Evolutionary conservation across 768 basidiomycete species (phyloP), one percentile per base, ranked within the genome.

Genomic region (Mycena amicta): DNA sequence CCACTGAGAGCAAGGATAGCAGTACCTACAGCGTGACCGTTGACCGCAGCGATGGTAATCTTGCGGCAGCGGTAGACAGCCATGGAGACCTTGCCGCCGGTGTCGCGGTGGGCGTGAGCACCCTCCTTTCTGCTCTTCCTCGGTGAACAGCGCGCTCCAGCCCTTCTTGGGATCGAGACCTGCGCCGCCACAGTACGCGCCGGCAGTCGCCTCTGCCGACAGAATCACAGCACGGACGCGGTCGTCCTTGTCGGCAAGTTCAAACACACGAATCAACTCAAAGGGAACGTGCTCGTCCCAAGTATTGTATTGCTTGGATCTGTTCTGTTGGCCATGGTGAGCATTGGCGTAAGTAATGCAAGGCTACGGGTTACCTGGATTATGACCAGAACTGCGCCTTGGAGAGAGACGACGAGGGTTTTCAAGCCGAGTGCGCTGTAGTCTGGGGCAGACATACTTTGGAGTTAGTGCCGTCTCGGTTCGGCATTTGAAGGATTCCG

Each of bases 101-200:
- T 61, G 59, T 85, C 83, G 31, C 82, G 71, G 66, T 81, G 79
- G 8, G 80, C 80, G 59, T 81, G 79, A 28, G 76, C 74, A 12
- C 81, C 82, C 64, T 82, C 78, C 57, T 72, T 76, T n/a, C 54
- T 78, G 75, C 18, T 76, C 71, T 12, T 80, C 78, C 27, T 70
- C 66, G 0, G 68, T 53, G 73, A 74, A 77, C 2, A 83, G 67
- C 2, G 59, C 50, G 29, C 69, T 69, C 83, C 84, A 85, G 15
- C 84, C 82, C 3, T 66, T 67, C 4, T 76, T 72, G 28, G 83
- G 70, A 56, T 85, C 83, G 22, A 27, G 37, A 58, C 79, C 22
- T 70, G 84, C 84, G 1, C 84, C 84, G 22, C 83, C 77, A 63
- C 84, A 84, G 61, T 74, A 86, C 1, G 82, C 83, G 20, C 80